Base-by-base conservation (phyloP, 805 yeast genomes). In the Teunomyces panamensis region DNA sequence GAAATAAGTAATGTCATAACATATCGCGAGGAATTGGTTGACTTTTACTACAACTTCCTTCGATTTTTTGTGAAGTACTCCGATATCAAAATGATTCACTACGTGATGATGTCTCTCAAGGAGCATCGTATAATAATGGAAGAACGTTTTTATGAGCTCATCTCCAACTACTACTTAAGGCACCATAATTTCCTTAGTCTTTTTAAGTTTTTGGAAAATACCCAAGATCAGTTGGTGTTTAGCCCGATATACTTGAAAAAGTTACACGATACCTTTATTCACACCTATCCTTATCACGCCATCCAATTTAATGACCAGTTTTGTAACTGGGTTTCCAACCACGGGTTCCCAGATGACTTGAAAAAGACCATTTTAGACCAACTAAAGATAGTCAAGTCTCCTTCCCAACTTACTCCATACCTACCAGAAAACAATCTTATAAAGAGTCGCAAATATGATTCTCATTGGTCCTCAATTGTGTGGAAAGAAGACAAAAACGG, bases 231-330 rank as follows among this genome's bases (percentile, higher is more conserved):
- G 41, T 51, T 55, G n/a, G 48, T 39, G 10, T 67, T 63, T 46
- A 58, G 62, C 39, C 56, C 56, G 11, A 49, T 55, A 5, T 65
- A 55, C 42, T 47, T 67, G n/a, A 53, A 53, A 27, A 54, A 55
- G 30, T 44, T 67, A 5, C 69, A 60, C 44, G 62, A 67, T 10
- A 53, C 68, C 2, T 71, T 69, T 51, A 57, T 71, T 6, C 52
- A 52, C 27, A 56, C 69, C 0, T 72, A 67, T 45, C 74, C 75
- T 1, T 59, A 67, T 42, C 54, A 59, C 17, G 67, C 69, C 0
- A 53, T 44, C 8, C 53, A 52, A 3, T 68, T 68, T 35, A 54
- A 55, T 11, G 44, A 49, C 1, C 30, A 51, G 14, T 57, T 60
- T 42, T 45, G 53, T 17, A 24, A 36, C 4, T 64, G 67, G 67